Evolutionary conservation across 1,284 basidiomycete species (phyloP), one percentile per base, ranked within the genome.

Genomic region (Irpex sp.): DNA sequence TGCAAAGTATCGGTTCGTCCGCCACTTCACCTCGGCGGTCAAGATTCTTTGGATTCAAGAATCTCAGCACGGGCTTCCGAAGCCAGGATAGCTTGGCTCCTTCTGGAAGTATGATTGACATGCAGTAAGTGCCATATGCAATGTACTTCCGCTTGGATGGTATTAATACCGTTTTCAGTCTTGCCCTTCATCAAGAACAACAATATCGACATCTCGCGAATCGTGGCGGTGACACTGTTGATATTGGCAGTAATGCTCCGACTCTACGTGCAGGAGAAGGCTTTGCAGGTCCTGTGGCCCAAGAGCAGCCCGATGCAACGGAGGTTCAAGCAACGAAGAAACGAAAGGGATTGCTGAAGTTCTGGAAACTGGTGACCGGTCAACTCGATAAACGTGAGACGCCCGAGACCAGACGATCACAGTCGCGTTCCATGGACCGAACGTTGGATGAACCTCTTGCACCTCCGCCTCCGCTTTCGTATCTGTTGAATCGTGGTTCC

Each of bases 91-190:
- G 91, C 70, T 76, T 93, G 54, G 88, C 90, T 1, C 81, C 83
- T 15, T 91, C 90, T 35, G 93, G 92, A 5, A 92, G 94, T 71
- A 94, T 95, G 92, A 81, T 95, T 72, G 92, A 95, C 73, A 95
- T 95, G 94, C 94, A 95, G 93, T 95, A 77, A 71, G 93, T 89
- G 37, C 49, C 54, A 51, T 61, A 7, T 17, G 31, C 65, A n/a
- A 46, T 57, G 26, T 49, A 53, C 59, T 36, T 39, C 62, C 68
- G 47, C 19, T 47, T 31, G 26, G 17, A 37, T 37, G 6, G 5
- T 55, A 59, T 66, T 46, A 63, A 60, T 55, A 37, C 43, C 58
- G 60, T 60, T 53, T 62, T 51, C 66, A 93, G 92, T 70, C 79
- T 93, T 68, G 91, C 89, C 49, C 79, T 93, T 51, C 88, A 92